These are phyloP conservation scores for Neodidymelliopsis sp. DNA, from an alignment of 2,329 filamentous ascomycete species.

Conservation along the genomic window DNA sequence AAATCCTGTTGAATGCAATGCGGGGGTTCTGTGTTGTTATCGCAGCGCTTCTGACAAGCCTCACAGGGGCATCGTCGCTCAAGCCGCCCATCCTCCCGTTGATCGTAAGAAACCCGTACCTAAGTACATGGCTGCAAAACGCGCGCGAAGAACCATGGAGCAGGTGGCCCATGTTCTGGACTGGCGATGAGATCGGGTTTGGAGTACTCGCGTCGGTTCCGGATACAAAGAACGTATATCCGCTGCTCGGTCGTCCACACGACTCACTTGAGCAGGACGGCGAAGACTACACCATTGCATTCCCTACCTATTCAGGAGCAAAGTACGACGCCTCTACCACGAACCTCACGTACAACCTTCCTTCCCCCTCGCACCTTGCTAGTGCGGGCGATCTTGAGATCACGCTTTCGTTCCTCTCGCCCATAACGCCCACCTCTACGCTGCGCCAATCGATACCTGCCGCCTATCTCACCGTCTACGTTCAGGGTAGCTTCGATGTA, in stretches of 20 bases:
- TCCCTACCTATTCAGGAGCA: slow-evolving; percentile 65
- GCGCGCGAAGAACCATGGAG: slow-evolving; percentile 80
- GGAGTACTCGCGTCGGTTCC: slow-evolving; percentile 69
- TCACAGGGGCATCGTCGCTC: slow-evolving; percentile 59
- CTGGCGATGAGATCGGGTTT: slow-evolving; percentile 72
- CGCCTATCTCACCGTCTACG: slow-evolving; percentile 76
- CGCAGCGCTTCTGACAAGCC: slow-evolving; percentile 51
- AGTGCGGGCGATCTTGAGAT: slow-evolving; percentile 59
- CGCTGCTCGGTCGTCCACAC: slow-evolving; percentile 70
- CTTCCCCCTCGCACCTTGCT: slow-evolving; percentile 48
- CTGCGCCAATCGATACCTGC: slow-evolving; percentile 83
- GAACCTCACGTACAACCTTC: slow-evolving; percentile 71
- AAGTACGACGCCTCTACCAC: slow-evolving; percentile 75
- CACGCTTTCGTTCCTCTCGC: slow-evolving; percentile 73
- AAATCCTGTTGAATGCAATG: slow-evolving; percentile 31
- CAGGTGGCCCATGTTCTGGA: slow-evolving; percentile 88
- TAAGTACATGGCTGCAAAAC: slow-evolving; percentile 65
- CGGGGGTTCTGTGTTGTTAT: slow-evolving; percentile 28
- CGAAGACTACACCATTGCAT: slow-evolving; percentile 64
- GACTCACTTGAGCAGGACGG: slow-evolving; percentile 61
- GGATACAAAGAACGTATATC: slow-evolving; percentile 66
- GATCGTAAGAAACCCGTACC: slow-evolving; percentile 60
- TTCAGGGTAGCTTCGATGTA: slow-evolving; percentile 67
- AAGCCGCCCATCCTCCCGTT: slow-evolving; percentile 62
- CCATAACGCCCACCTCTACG: slow-evolving; percentile 82